Evolutionary conservation across 345 rosid genomes (phyloP).

Genomic region (Heritiera littoralis): DNA sequence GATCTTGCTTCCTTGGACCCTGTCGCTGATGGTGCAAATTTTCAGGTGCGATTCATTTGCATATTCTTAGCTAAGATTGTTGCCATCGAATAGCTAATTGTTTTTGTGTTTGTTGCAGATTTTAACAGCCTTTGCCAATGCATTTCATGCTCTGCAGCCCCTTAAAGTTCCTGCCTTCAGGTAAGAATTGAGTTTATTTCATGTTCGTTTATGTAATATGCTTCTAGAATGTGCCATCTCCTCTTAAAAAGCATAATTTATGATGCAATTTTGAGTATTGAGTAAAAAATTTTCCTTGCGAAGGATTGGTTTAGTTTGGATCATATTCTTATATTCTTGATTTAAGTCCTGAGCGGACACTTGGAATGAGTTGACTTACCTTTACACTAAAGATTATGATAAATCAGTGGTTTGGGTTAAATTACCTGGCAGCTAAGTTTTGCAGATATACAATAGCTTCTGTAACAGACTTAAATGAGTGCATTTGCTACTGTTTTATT

Average conservation of each 20-base stretch:
- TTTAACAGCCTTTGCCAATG: slow-evolving; percentile 76
- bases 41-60: slow-evolving; percentile 57
- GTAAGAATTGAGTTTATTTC: slow-evolving; percentile 40
- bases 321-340: background rate
- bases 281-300: background rate
- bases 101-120: slow-evolving; percentile 50
- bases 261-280: slow-evolving; percentile 5
- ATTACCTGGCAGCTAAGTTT: background rate
- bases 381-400: background rate
- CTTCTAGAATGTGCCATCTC: background rate
- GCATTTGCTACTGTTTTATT: background rate
- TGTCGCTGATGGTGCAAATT: slow-evolving; percentile 62
- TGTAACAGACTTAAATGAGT: background rate
- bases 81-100: slow-evolving; percentile 20
- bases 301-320: background rate
- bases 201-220: background rate
- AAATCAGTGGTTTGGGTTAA: background rate
- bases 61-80: slow-evolving; percentile 8
- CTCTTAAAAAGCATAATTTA: background rate
- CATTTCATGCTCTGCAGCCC: slow-evolving; percentile 91
- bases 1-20: slow-evolving; percentile 72
- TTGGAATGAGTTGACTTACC: background rate
- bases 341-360: background rate
- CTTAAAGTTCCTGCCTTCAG: slow-evolving; percentile 93
- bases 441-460: background rate